Base-by-base conservation (phyloP, 192 early-diverging fungal species). In the Coemansia sp. region DNA sequence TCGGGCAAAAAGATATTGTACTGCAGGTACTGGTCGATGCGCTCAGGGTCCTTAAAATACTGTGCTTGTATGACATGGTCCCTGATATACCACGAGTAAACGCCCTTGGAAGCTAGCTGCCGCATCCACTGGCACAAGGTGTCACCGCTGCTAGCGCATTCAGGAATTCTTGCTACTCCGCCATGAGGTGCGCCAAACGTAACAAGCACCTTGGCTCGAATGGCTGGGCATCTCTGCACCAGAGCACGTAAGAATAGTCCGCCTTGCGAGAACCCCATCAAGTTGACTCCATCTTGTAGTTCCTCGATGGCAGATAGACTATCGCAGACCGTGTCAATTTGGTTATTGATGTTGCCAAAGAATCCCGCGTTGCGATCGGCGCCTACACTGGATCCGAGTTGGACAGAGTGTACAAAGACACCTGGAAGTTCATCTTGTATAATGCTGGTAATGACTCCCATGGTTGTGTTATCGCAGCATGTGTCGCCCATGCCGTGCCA, bases 401-500 rank as follows among this genome's bases (percentile, higher is more conserved):
- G 80, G 8, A 99, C 81, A 2, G 93, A 93, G 70, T 96, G 89
- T 6, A 96, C 89, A 74, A 87, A 95, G 1, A 87, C 86, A 9
- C 87, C 91, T 3, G 93, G 91, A 8, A 88, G 72, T 60, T 75
- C 57, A 4, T 84, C 77, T 33, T 78, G 6, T 22, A 93, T 68
- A 8, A 78, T 47, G 0, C 71, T 61, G 31, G 74, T 63, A 43
- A 90, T 67, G 42, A 76, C 67, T 3, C 77, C 80, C 90, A 91
- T 92, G 38, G 86, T 88, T 7, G 60, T 84, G 49, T 91, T 87
- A 79, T 93, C 88, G 70, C 88, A 93, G 77, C 91, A 91, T 55
- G 88, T 89, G 66, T 95, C 94, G 16, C 94, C 94, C 92, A 96
- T 93, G 10, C 94, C 94, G 81, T 96, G 94, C 92, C 94, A 94